A percentile compares a stretch with the other conserved stretches of the same genome.
Evolutionary conservation across 257 asterid genomes (phyloP).

Genomic region (Sherardia arvensis): DNA sequence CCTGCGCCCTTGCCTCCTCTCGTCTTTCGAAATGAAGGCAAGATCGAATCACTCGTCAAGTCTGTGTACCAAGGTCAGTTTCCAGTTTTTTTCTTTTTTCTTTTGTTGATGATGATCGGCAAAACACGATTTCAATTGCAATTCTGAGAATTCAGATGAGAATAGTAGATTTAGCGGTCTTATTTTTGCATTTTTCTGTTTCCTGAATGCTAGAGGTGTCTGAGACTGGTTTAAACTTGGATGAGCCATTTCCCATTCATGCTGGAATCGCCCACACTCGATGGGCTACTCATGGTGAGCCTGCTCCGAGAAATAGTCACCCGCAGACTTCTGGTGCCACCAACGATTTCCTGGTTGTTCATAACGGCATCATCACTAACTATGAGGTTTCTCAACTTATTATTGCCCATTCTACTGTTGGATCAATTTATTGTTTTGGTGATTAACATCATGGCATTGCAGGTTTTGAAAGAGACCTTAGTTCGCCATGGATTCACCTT

Average conservation of each 20-base stretch:
- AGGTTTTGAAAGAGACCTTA: slow-evolving; percentile 88
- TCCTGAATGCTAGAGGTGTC: slow-evolving; percentile 85
- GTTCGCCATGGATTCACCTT: slow-evolving; percentile 89
- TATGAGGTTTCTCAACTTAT: slow-evolving; percentile 50
- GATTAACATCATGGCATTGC: slow-evolving; percentile 14
- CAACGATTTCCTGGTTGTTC: slow-evolving; percentile 87
- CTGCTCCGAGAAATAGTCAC: slow-evolving; percentile 94
- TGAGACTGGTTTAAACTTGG: slow-evolving; percentile 63
- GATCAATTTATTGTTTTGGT: slow-evolving; percentile 6
- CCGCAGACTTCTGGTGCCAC: slow-evolving; percentile 81
- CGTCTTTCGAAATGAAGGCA: slow-evolving; percentile 74
- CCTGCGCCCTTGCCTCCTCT: slow-evolving; percentile 30
- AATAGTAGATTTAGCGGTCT: background rate
- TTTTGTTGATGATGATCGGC: background rate
- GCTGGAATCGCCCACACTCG: slow-evolving; percentile 99
- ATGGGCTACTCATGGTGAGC: slow-evolving; percentile 99
- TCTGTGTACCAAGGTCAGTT: slow-evolving; percentile 58
- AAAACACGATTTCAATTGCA: background rate
- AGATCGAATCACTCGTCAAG: slow-evolving; percentile 77
- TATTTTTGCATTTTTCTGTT: too few relatives aligned
- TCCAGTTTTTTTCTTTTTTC: background rate
- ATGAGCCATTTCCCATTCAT: slow-evolving; percentile 71
- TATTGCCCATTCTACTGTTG: background rate
- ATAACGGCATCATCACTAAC: slow-evolving; percentile 91
- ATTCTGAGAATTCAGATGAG: background rate